Evolutionary conservation across 768 basidiomycete genomes (phyloP).

Genomic region (Tephrocybe sp.): DNA sequence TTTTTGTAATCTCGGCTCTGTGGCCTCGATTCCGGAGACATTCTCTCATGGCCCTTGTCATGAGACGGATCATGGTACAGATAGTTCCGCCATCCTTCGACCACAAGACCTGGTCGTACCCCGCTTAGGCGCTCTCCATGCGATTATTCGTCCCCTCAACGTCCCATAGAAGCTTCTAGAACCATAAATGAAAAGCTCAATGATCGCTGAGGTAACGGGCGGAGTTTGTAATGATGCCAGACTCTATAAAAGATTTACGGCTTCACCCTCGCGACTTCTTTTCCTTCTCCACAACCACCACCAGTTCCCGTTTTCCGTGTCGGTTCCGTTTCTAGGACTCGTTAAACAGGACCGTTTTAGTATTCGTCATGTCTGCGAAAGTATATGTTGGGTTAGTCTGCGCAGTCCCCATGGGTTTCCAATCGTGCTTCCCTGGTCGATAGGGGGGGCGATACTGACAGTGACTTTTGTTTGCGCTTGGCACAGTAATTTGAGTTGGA

Average conservation of each 20-base stretch:
- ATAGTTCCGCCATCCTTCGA: not conserved
- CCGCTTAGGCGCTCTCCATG: slow-evolving; percentile 2
- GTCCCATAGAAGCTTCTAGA: slow-evolving; percentile 12
- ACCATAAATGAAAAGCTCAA: not conserved
- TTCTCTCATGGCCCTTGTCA: not conserved
- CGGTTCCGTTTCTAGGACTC: slow-evolving; percentile 55
- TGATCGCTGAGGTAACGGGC: slow-evolving; percentile 26
- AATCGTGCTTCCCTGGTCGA: slow-evolving; percentile 47
- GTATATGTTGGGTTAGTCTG: slow-evolving; percentile 94
- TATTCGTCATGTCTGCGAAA: slow-evolving; percentile 77
- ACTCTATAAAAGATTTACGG: slow-evolving; percentile 41
- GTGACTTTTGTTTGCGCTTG: slow-evolving; percentile 47
- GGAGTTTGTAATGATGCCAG: slow-evolving; percentile 48
- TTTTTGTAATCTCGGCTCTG: not conserved
- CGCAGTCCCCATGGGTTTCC: slow-evolving; percentile 48
- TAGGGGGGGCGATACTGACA: slow-evolving; percentile 58
- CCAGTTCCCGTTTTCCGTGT: slow-evolving; percentile 53
- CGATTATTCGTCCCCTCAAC: not conserved
- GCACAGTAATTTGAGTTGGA: slow-evolving; percentile 93
- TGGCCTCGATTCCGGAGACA: not conserved
- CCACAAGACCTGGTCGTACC: slow-evolving; percentile 11
- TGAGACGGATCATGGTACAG: slow-evolving; percentile 6
- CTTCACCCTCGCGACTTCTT: slow-evolving; percentile 27
- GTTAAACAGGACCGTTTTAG: slow-evolving; percentile 55
- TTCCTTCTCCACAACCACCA: slow-evolving; percentile 50